Percentiles rank a stretch among this genome's conserved stretches.
These are phyloP conservation scores for Gossypium laxum DNA, from an alignment of 441 rosid species.

Conservation along the genomic window DNA sequence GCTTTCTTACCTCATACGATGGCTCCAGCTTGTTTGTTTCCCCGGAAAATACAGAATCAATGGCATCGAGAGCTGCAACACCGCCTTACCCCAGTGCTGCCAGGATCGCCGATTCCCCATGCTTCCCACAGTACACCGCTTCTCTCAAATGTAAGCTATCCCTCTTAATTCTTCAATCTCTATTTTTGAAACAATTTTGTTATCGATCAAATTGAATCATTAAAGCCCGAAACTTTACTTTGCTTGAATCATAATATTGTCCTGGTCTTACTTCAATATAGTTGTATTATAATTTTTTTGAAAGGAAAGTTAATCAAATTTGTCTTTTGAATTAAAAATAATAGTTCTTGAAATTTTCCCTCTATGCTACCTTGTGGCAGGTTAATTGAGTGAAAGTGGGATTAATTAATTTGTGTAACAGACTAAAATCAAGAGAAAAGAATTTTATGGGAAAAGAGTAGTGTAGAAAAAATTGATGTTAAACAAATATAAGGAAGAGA, in stretches of 20 bases:
- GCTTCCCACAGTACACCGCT: constrained; percentile 69
- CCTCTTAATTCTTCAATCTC: neutral
- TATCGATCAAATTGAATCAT: neutral
- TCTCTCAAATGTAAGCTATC: constrained; percentile 64
- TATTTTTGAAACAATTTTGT: neutral
- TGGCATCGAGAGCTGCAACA: constrained; percentile 41
- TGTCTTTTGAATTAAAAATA: neutral
- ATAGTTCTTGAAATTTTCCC: neutral
- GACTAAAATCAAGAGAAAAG: too few relatives aligned
- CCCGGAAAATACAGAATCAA: constrained; percentile 17
- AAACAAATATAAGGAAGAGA: too few relatives aligned
- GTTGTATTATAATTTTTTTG: neutral
- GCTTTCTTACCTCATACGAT: neutral
- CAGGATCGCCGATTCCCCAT: constrained; percentile 69
- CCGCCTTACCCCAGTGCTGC: constrained; percentile 67
- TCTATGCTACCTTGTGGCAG: neutral
- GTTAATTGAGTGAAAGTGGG: neutral
- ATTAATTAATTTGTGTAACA: neutral
- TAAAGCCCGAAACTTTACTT: neutral
- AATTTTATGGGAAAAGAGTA: too few relatives aligned
- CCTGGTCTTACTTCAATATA: neutral
- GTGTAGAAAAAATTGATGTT: too few relatives aligned
- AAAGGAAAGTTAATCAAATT: neutral
- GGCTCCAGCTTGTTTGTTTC: neutral
- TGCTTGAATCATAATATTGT: neutral